These are phyloP conservation scores for Cinnamomum chago DNA, from an alignment of 164 flowering plant species.

Conservation along the genomic window DNA sequence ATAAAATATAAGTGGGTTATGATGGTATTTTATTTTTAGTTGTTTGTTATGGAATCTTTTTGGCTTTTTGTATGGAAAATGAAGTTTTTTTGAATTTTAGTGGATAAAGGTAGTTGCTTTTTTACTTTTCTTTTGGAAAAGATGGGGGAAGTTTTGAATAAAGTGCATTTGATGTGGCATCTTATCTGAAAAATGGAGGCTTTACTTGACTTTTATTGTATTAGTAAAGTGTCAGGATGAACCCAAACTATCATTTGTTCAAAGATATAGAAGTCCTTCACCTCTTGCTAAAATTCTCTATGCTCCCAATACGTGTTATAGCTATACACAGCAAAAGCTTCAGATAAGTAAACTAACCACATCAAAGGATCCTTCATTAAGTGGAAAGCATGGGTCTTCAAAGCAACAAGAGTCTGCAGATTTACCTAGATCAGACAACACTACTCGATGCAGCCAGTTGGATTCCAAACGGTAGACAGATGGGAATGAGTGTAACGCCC, in stretches of 20 bases:
- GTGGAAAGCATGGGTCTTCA: conserved; percentile 69
- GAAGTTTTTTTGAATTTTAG: too few species aligned
- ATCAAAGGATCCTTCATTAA: conserved; percentile 56
- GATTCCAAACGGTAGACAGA: conserved; percentile 69
- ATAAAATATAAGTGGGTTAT: too few species aligned
- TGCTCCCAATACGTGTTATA: conserved; percentile 30
- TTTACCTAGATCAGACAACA: conserved; percentile 57
- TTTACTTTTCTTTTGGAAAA: too few species aligned
- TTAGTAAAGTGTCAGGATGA: too few species aligned
- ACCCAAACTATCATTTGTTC: conserved; percentile 34
- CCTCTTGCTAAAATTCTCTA: conserved; percentile 50
- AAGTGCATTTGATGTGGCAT: too few species aligned
- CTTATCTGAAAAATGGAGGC: too few species aligned
- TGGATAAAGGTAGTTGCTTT: too few species aligned
- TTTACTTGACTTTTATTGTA: too few species aligned
- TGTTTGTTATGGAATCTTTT: too few species aligned
- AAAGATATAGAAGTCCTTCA: conserved; percentile 43
- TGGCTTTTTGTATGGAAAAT: too few species aligned
- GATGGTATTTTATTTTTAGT: too few species aligned
- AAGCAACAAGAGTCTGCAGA: conserved; percentile 70
- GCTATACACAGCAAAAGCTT: conserved; percentile 50
- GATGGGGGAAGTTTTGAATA: too few species aligned
- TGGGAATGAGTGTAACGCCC: conserved; percentile 9
- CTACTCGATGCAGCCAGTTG: conserved; percentile 34
- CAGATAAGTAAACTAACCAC: conserved; percentile 53